Evolutionary conservation across 768 basidiomycete species (phyloP).

Genomic region (Boletellus emodensis): DNA sequence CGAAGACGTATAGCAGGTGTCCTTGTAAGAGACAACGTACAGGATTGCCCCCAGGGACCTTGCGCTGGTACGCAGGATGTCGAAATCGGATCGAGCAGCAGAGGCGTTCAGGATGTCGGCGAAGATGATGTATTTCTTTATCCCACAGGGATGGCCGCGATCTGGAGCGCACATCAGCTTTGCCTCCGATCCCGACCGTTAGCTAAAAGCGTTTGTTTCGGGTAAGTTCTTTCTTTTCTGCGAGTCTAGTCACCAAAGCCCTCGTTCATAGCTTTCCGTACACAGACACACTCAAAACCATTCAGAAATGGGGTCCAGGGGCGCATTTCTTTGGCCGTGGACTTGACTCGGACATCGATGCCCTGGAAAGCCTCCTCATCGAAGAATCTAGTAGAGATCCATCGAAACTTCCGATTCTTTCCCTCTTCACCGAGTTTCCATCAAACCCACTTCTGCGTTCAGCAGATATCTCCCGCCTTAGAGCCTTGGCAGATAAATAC

Average conservation of each 20-base stretch:
- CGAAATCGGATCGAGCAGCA: constrained; percentile 56
- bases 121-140: constrained; percentile 90
- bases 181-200: constrained; percentile 45
- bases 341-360: constrained; percentile 67
- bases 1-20: constrained; percentile 89
- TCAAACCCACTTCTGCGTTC: constrained; percentile 93
- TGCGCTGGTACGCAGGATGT: constrained; percentile 45
- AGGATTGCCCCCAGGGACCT: constrained; percentile 32
- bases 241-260: neutral
- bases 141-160: constrained; percentile 89
- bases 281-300: constrained; percentile 88
- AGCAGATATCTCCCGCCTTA: constrained; percentile 68
- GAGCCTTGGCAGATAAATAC: constrained; percentile 80
- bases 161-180: constrained; percentile 86
- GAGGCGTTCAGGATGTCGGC: constrained; percentile 64
- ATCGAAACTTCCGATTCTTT: constrained; percentile 58
- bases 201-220: constrained; percentile 90
- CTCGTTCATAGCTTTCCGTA: constrained; percentile 74
- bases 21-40: constrained; percentile 53
- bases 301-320: constrained; percentile 96
- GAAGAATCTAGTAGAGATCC: constrained; percentile 36
- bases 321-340: constrained; percentile 86
- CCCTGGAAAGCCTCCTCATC: constrained; percentile 61
- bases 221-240: constrained; percentile 47
- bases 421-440: constrained; percentile 91